Evolutionary conservation across 139 green algal species (phyloP).

Genomic region (Desmodesmus armatus): DNA sequence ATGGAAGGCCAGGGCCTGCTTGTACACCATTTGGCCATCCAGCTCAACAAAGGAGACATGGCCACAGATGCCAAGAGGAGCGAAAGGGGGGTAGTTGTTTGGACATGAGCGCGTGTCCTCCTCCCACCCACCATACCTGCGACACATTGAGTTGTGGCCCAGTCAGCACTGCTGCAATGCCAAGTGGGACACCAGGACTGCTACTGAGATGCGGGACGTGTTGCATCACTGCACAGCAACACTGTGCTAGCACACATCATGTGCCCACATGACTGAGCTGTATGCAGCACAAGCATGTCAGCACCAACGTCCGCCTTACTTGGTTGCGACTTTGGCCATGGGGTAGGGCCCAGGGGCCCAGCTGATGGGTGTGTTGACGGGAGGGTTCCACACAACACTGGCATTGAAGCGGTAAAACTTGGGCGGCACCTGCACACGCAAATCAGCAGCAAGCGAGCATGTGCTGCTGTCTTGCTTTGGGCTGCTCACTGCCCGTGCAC

Average conservation of each 20-base stretch:
- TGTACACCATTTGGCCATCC: slow-evolving; percentile 31
- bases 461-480: too few relatives aligned
- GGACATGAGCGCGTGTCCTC: too few relatives aligned
- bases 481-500: too few relatives aligned
- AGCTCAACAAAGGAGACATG: slow-evolving; percentile 30
- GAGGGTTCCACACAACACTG: not conserved
- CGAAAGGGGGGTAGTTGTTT: not conserved
- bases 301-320: slow-evolving; percentile 8
- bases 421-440: too few relatives aligned
- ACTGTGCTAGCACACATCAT: not conserved
- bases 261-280: too few relatives aligned
- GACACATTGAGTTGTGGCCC: too few relatives aligned
- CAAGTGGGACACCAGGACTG: too few relatives aligned
- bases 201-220: slow-evolving; percentile 6
- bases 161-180: too few relatives aligned
- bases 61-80: slow-evolving; percentile 12
- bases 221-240: slow-evolving; percentile 10
- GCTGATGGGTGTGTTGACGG: not conserved
- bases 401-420: not conserved
- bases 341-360: not conserved
- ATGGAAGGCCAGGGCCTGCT: slow-evolving; percentile 9
- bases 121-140: too few relatives aligned
- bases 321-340: not conserved
- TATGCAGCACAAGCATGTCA: not conserved
- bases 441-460: too few relatives aligned